Conservation (phyloP, 1,139 yeast species). For the Debaryomycetaceae sp. region DNA sequence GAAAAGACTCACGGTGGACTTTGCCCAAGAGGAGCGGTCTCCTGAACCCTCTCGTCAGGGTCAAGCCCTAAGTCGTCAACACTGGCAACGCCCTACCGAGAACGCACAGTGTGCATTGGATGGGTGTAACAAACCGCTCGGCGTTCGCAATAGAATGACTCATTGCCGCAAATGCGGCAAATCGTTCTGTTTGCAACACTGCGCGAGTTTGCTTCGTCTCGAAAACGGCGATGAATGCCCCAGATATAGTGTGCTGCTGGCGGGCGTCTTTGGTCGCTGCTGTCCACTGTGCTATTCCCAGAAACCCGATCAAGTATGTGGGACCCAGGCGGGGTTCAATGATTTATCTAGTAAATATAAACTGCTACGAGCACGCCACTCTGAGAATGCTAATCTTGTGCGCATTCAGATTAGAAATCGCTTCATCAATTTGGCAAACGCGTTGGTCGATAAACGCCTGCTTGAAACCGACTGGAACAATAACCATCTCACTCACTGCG, state of each 20-base stretch:
- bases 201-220: constrained; percentile 38
- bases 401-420: constrained; percentile 55
- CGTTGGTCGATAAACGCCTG: constrained; percentile 7
- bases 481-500: constrained; percentile 39
- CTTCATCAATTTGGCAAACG: constrained; percentile 33
- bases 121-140: constrained; percentile 30
- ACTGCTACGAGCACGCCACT: constrained; percentile 24
- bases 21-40: no score
- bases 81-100: constrained; percentile 50
- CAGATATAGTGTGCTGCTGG: constrained; percentile 24
- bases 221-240: constrained; percentile 19
- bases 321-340: constrained; percentile 19
- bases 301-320: constrained; percentile 45
- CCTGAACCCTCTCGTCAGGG: no score
- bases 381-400: constrained; percentile 35
- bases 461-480: constrained; percentile 56
- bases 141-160: constrained; percentile 39
- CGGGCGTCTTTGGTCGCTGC: constrained; percentile 61
- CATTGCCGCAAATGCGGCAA: constrained; percentile 68
- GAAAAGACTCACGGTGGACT: no score
- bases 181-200: constrained; percentile 58
- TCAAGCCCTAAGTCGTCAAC: constrained; percentile 34
- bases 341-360: constrained; percentile 41
- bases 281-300: constrained; percentile 51
- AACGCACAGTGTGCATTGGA: constrained; percentile 18